phyloP scores from a whole-genome alignment of 768 basidiomycete species.

The Scleroderma citrinum region DNA sequence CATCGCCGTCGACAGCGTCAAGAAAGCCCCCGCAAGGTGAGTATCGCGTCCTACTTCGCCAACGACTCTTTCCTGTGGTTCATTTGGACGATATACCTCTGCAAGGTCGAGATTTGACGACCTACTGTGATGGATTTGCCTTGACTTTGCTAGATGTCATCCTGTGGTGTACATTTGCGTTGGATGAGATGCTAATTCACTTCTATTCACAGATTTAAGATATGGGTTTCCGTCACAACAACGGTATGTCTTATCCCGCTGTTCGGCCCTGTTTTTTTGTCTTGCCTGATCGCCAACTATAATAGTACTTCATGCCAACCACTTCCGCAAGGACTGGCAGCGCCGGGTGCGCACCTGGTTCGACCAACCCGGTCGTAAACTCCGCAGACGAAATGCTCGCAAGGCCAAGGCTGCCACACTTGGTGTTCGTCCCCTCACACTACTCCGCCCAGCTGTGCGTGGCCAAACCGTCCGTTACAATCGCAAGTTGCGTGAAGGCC shows the following conservation, averaged over 20 bases:
- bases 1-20: constrained; percentile 23
- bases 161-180: not conserved
- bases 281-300: not conserved
- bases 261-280: constrained; percentile 17
- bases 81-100: not conserved
- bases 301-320: constrained; percentile 83
- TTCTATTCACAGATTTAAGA: constrained; percentile 19
- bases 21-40: constrained; percentile 29
- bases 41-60: constrained; percentile 11
- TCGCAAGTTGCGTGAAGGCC: constrained; percentile 92
- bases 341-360: constrained; percentile 96
- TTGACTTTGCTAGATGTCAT: constrained; percentile 14
- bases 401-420: constrained; percentile 85
- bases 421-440: constrained; percentile 85
- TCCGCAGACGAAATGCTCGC: constrained; percentile 89
- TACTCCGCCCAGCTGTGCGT: constrained; percentile 95
- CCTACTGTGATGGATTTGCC: constrained; percentile 18
- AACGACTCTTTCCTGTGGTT: not conserved
- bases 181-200: constrained; percentile 9
- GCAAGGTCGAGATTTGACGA: not conserved
- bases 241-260: constrained; percentile 22
- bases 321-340: constrained; percentile 99
- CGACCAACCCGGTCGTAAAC: constrained; percentile 97
- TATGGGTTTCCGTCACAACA: constrained; percentile 34
- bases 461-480: constrained; percentile 97